These are phyloP conservation scores for Leptoxyphium fumago DNA, from an alignment of 2,329 filamentous ascomycete species.

Conservation along the genomic window DNA sequence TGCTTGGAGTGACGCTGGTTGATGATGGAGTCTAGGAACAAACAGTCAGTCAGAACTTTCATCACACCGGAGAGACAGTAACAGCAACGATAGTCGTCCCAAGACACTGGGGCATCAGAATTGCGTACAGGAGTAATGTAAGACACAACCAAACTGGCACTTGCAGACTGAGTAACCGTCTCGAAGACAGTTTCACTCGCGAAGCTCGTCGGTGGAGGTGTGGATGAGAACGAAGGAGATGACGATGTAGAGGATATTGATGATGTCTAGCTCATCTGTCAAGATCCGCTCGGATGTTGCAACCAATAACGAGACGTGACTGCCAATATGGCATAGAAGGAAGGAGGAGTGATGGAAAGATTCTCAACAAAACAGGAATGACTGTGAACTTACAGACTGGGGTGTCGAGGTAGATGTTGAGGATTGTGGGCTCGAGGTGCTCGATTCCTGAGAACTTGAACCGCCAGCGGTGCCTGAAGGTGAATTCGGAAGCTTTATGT, in stretches of 20 bases:
- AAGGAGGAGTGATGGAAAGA: conserved; percentile 1
- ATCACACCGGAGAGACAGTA: too few relatives aligned
- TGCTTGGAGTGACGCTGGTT: conserved; percentile 1
- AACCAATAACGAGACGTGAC: too few relatives aligned
- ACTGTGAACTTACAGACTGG: conserved; percentile 12
- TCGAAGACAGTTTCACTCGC: conserved; percentile 14
- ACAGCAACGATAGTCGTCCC: too few relatives aligned
- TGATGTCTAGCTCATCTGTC: conserved; percentile 2
- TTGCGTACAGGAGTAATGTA: conserved; percentile 16
- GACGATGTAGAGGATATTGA: conserved; percentile 4
- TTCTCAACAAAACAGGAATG: conserved; percentile 1
- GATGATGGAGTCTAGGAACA: background rate
- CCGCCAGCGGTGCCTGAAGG: conserved; percentile 44
- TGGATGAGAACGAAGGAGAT: conserved; percentile 6
- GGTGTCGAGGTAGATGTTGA: conserved; percentile 4
- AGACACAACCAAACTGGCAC: conserved; percentile 12
- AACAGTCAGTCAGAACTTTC: too few relatives aligned
- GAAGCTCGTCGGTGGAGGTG: conserved; percentile 13
- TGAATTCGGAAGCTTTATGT: conserved; percentile 40
- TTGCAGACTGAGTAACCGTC: conserved; percentile 13
- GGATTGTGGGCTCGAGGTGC: conserved; percentile 9
- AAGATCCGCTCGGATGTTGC: background rate
- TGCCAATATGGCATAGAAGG: too few relatives aligned
- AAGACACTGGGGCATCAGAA: conserved; percentile 8
- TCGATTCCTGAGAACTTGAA: conserved; percentile 3